Evolutionary conservation across 2,329 filamentous ascomycete genomes (phyloP).

Genomic region (Tympanopsis confertula): DNA sequence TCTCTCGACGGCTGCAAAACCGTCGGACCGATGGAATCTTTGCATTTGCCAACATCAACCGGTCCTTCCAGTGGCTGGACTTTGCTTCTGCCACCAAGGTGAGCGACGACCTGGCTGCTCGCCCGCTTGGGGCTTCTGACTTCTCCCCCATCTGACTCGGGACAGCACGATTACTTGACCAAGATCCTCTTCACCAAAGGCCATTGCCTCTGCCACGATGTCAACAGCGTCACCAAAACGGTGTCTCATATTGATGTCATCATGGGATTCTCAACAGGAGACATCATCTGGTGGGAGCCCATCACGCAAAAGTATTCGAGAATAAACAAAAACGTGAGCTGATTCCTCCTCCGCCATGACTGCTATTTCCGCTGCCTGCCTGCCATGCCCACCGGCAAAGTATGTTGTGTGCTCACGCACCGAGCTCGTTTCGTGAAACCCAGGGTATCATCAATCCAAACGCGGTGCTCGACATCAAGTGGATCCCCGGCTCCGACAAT

Average conservation of each 20-base stretch:
- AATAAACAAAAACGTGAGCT: conserved; percentile 60
- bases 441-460: conserved; percentile 54
- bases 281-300: conserved; percentile 70
- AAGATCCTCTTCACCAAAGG: conserved; percentile 67
- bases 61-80: conserved; percentile 65
- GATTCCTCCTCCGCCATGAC: neutral
- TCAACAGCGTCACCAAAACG: conserved; percentile 55
- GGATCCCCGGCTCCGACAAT: conserved; percentile 62
- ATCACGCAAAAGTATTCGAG: conserved; percentile 66
- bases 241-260: conserved; percentile 55
- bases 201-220: conserved; percentile 61
- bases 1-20: conserved; percentile 53
- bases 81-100: conserved; percentile 46
- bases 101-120: conserved; percentile 2
- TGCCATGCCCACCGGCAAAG: neutral
- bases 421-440: too few relatives aligned
- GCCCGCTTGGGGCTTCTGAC: neutral
- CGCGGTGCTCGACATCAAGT: conserved; percentile 54
- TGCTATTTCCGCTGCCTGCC: conserved; percentile 4
- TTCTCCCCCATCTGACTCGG: neutral
- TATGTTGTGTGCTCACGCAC: neutral
- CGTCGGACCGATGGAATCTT: conserved; percentile 52
- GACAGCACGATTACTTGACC: conserved; percentile 54
- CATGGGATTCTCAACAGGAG: conserved; percentile 62
- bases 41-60: conserved; percentile 63